Conservation (phyloP, 2,329 filamentous ascomycete genomes). For the Cytospora piceae region DNA sequence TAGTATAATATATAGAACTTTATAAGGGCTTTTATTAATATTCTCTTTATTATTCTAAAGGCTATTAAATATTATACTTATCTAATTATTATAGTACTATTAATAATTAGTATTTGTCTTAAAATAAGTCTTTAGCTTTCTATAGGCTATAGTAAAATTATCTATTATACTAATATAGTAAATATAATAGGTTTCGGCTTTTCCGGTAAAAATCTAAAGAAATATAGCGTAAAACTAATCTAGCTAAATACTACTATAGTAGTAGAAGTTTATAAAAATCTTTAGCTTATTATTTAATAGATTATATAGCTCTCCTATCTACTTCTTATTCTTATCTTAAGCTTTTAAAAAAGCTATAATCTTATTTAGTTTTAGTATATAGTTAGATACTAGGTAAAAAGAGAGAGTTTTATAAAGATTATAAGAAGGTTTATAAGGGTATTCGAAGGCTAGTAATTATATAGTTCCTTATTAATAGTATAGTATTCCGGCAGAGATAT, state of each 20-base stretch:
- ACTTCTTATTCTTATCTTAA: background rate
- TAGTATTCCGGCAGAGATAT: background rate
- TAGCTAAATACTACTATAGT: background rate
- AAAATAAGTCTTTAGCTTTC: background rate
- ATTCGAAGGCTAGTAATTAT: background rate
- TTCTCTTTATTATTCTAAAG: background rate
- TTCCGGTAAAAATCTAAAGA: background rate
- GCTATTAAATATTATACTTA: background rate
- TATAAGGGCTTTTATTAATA: background rate
- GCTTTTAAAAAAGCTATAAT: background rate
- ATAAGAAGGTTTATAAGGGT: background rate
- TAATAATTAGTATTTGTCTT: background rate
- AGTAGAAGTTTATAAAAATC: background rate
- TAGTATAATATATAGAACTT: background rate
- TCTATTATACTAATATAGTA: background rate
- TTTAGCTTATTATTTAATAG: background rate
- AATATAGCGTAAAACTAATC: background rate
- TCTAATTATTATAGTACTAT: background rate
- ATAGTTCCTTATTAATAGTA: background rate
- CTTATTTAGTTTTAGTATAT: background rate
- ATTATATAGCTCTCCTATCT: background rate
- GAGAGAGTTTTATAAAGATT: background rate
- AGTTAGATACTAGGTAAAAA: background rate
- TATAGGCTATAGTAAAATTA: background rate
- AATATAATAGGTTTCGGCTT: background rate